A percentile compares a stretch with the other conserved stretches of the same genome.
phyloP scores from a whole-genome alignment of 352 stramenopile species.

The Globisporangium rhizosaccharum region DNA sequence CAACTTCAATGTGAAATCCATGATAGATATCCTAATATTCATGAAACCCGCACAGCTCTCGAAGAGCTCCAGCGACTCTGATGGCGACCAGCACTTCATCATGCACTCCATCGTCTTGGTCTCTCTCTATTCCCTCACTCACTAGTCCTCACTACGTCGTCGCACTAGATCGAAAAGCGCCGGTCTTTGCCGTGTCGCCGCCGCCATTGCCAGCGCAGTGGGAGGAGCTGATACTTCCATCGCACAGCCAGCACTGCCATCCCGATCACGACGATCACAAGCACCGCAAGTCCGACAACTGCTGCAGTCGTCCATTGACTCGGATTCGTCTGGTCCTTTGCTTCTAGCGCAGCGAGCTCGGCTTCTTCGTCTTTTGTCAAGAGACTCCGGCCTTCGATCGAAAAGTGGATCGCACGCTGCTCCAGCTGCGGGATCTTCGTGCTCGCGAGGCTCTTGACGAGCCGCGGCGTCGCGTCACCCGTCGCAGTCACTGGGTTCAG shows the following conservation, averaged over 20 bases:
- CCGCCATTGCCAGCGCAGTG: neutral
- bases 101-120: neutral
- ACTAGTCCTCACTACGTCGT: neutral
- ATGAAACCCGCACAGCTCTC: too few species aligned
- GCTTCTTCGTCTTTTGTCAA: slow-evolving; percentile 47
- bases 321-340: neutral
- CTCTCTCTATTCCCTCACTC: neutral
- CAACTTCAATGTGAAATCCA: too few species aligned
- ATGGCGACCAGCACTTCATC: too few species aligned
- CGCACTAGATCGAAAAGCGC: slow-evolving; percentile 5
- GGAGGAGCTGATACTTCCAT: neutral
- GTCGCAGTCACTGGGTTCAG: slow-evolving; percentile 38
- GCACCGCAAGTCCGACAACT: neutral
- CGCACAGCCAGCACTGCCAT: neutral
- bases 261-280: neutral
- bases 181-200: slow-evolving; percentile 4
- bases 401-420: slow-evolving; percentile 65
- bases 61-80: too few species aligned
- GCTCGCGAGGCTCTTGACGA: slow-evolving; percentile 45
- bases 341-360: slow-evolving; percentile 3
- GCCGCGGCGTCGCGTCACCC: slow-evolving; percentile 34
- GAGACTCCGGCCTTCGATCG: slow-evolving; percentile 59
- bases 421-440: slow-evolving; percentile 50
- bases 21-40: too few species aligned
- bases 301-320: neutral